A percentile compares a stretch with the other conserved stretches of the same genome.
Evolutionary conservation across 2,329 filamentous ascomycete genomes (phyloP).

Genomic region (Pezizomycotina sp.): DNA sequence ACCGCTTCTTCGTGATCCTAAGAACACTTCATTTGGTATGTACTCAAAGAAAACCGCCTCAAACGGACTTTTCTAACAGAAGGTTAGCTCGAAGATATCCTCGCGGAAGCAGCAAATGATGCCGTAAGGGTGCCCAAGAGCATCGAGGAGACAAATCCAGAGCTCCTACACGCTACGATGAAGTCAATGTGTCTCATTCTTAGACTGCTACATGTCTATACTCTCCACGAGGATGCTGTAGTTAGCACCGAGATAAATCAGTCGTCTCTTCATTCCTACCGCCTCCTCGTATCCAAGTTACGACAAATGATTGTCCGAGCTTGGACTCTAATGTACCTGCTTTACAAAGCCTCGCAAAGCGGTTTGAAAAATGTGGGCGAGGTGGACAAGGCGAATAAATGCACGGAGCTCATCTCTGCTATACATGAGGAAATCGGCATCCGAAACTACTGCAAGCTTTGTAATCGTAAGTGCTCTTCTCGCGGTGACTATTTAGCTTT

Average conservation of each 20-base stretch:
- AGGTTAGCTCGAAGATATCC: not conserved
- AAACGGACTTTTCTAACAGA: no score
- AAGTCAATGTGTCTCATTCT: slow-evolving; percentile 53
- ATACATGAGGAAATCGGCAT: slow-evolving; percentile 74
- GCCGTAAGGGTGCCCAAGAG: slow-evolving; percentile 47
- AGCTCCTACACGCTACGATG: slow-evolving; percentile 58
- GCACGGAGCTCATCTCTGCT: slow-evolving; percentile 60
- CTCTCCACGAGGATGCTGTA: slow-evolving; percentile 73
- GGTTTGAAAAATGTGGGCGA: slow-evolving; percentile 13
- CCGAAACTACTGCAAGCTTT: slow-evolving; percentile 67
- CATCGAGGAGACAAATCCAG: no score
- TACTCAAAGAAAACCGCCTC: no score
- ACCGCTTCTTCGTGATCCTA: slow-evolving; percentile 54
- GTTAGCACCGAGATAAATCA: slow-evolving; percentile 54
- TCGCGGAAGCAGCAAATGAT: slow-evolving; percentile 10
- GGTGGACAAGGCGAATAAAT: slow-evolving; percentile 17
- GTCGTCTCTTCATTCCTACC: slow-evolving; percentile 37
- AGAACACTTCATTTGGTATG: slow-evolving; percentile 40
- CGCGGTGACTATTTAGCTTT: not conserved
- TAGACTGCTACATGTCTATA: slow-evolving; percentile 60
- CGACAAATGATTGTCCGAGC: slow-evolving; percentile 74
- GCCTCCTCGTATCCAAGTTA: slow-evolving; percentile 47
- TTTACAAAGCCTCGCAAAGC: slow-evolving; percentile 16
- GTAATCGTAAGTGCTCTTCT: slow-evolving; percentile 36
- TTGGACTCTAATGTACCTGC: slow-evolving; percentile 67